Conservation (phyloP, 257 asterid species). For the Nicotiana tabacum region DNA sequence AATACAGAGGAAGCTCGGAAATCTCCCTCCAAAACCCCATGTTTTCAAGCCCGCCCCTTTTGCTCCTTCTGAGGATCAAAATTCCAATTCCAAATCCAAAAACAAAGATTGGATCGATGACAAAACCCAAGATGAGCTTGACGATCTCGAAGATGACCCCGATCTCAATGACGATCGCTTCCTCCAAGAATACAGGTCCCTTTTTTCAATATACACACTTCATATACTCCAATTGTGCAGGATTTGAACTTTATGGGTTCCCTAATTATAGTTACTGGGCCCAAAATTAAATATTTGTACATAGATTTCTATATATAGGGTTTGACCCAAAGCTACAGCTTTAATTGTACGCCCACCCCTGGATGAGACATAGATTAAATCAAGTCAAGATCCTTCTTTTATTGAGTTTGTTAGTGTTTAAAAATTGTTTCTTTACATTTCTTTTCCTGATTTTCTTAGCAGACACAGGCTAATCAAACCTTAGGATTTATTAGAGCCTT, state of each 20-base stretch:
- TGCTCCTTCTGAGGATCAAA: slow-evolving; percentile 57
- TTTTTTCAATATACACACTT: too few relatives aligned
- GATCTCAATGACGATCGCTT: slow-evolving; percentile 86
- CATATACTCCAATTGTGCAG: too few relatives aligned
- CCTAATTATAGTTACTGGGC: too few relatives aligned
- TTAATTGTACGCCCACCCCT: too few relatives aligned
- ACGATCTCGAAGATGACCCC: slow-evolving; percentile 74
- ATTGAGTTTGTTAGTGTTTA: neutral
- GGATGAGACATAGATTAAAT: too few relatives aligned
- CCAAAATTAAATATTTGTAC: too few relatives aligned
- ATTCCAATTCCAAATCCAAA: slow-evolving; percentile 32
- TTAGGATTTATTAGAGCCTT: neutral
- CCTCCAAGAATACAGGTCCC: slow-evolving; percentile 71
- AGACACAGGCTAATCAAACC: neutral
- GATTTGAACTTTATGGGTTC: too few relatives aligned
- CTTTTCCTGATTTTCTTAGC: neutral
- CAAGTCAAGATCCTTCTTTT: neutral
- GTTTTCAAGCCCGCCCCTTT: slow-evolving; percentile 74
- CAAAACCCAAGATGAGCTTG: slow-evolving; percentile 78
- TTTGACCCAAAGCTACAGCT: too few relatives aligned
- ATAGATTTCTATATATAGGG: too few relatives aligned
- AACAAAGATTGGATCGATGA: slow-evolving; percentile 72
- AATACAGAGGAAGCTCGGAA: slow-evolving; percentile 86
- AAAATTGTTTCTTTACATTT: neutral
- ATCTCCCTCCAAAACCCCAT: slow-evolving; percentile 66